Conservation (phyloP, 2,329 filamentous ascomycete species). For the Fusarium musae region DNA sequence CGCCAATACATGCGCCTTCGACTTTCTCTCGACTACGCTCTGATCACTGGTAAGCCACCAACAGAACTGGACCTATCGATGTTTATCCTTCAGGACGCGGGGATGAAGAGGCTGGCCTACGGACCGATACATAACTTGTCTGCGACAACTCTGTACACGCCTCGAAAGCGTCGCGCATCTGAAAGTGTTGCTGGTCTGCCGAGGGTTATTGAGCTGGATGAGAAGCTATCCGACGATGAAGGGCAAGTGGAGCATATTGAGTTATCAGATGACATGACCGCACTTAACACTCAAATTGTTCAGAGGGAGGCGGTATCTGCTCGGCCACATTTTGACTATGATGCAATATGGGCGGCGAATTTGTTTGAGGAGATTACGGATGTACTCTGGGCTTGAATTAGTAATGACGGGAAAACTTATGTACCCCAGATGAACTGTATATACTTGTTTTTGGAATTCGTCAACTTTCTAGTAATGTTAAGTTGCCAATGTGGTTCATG, state of each 20-base stretch:
- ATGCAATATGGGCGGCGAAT: conserved; percentile 19
- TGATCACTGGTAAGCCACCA: conserved; percentile 3
- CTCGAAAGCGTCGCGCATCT: conserved; percentile 4
- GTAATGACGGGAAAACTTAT: accelerated
- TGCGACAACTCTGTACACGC: background rate
- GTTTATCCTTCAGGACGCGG: background rate
- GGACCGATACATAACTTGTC: background rate
- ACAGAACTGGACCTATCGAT: background rate
- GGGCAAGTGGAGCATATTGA: accelerated
- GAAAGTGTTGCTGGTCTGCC: background rate
- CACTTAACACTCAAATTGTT: background rate
- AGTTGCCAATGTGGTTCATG: background rate
- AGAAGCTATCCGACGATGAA: background rate
- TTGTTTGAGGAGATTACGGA: conserved; percentile 18
- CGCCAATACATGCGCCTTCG: conserved; percentile 12
- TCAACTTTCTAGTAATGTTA: background rate
- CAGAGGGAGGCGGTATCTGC: background rate
- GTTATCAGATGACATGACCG: accelerated
- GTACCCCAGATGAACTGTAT: accelerated
- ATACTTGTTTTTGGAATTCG: background rate
- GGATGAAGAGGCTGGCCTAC: background rate
- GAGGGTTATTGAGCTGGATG: background rate
- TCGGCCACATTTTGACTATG: conserved; percentile 8
- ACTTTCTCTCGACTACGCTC: conserved; percentile 7
- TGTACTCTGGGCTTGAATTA: conserved; percentile 1